Percentiles rank a stretch among this genome's conserved stretches.
Evolutionary conservation across 1,284 basidiomycete genomes (phyloP).

Genomic region (Hymenochaete sp.): DNA sequence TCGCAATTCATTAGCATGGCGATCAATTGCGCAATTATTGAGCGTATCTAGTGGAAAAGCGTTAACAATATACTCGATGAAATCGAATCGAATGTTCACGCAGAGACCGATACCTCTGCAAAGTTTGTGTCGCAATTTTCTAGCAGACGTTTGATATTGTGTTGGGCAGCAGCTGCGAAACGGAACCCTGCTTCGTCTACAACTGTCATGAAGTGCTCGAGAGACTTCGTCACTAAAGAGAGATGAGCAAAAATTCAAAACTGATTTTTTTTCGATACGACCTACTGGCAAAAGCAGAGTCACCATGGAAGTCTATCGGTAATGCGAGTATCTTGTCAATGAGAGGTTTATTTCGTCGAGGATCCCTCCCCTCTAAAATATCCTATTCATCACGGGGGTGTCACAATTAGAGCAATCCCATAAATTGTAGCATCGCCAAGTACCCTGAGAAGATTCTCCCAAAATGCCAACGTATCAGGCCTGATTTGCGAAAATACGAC

Average conservation of each 20-base stretch:
- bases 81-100: background rate
- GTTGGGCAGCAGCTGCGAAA: slow-evolving; percentile 59
- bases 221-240: slow-evolving; percentile 55
- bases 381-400: slow-evolving; percentile 35
- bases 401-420: slow-evolving; percentile 10
- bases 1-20: slow-evolving; percentile 51
- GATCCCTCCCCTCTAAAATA: slow-evolving; percentile 71
- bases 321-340: slow-evolving; percentile 76
- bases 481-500: slow-evolving; percentile 72
- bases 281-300: slow-evolving; percentile 70
- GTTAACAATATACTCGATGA: slow-evolving; percentile 9
- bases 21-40: slow-evolving; percentile 62
- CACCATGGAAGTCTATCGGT: slow-evolving; percentile 71
- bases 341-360: slow-evolving; percentile 71
- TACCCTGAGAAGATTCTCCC: slow-evolving; percentile 61
- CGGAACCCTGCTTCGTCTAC: slow-evolving; percentile 51
- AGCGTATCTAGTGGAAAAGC: slow-evolving; percentile 47
- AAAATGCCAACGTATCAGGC: slow-evolving; percentile 73
- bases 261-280: slow-evolving; percentile 11
- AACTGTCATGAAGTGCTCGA: slow-evolving; percentile 51
- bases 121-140: slow-evolving; percentile 73
- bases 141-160: slow-evolving; percentile 66
- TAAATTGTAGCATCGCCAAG: slow-evolving; percentile 22
- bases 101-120: slow-evolving; percentile 53
- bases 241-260: background rate